Evolutionary conservation across 805 yeast genomes (phyloP).

Genomic region (Ogataea nonfermentans): DNA sequence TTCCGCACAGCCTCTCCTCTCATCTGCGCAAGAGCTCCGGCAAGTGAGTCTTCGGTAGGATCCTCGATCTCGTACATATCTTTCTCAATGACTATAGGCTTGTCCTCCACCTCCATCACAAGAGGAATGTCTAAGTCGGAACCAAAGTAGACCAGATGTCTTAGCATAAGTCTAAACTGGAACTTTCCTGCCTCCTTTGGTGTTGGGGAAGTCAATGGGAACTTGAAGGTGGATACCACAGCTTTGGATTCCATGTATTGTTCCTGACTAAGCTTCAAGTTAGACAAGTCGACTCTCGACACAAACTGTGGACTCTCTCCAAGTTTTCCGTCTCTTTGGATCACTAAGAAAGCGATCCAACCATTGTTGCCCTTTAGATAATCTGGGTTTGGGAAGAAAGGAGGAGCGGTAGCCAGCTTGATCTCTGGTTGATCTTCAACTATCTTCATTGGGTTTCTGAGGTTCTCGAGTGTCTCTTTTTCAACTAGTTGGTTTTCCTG

Average conservation of each 20-base stretch:
- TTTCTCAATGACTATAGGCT: conserved; percentile 42
- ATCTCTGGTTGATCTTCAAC: conserved; percentile 68
- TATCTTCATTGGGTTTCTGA: conserved; percentile 68
- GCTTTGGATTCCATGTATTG: conserved; percentile 46
- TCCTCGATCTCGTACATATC: conserved; percentile 61
- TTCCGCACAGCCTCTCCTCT: conserved; percentile 59
- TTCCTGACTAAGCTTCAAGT: conserved; percentile 52
- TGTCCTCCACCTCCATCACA: conserved; percentile 63
- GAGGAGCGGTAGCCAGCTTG: conserved; percentile 60
- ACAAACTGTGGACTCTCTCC: conserved; percentile 63
- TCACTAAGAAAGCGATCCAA: conserved; percentile 69
- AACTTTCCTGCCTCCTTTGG: conserved; percentile 68
- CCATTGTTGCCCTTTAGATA: conserved; percentile 35
- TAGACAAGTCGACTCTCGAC: conserved; percentile 51
- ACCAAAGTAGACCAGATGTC: conserved; percentile 79
- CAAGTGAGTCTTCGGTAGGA: conserved; percentile 72
- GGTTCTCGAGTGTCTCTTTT: conserved; percentile 58
- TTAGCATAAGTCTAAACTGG: conserved; percentile 68
- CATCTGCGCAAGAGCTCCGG: conserved; percentile 70
- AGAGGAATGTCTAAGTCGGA: conserved; percentile 72
- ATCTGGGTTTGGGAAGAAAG: conserved; percentile 65
- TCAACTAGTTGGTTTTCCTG: conserved; percentile 44
- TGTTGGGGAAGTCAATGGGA: conserved; percentile 71
- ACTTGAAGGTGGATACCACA: conserved; percentile 68
- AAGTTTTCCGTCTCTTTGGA: conserved; percentile 78